Percentiles rank a stretch among this genome's conserved stretches.
Conservation (phyloP, 1,139 yeast species). For the Scheffersomyces quercinus region DNA sequence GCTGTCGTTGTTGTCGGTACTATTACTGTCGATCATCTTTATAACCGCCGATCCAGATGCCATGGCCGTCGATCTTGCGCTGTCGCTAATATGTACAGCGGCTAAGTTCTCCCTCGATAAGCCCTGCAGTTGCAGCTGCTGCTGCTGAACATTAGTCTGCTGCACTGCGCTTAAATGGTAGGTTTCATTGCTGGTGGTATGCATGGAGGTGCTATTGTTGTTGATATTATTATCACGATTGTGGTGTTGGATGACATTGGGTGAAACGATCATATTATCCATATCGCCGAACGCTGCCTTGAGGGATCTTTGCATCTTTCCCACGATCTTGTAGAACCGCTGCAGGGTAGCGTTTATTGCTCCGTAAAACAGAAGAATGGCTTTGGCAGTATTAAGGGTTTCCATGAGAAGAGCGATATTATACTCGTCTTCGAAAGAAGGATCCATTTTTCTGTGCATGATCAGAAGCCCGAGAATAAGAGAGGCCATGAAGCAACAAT, state of each 20-base stretch:
- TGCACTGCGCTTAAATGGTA: not conserved
- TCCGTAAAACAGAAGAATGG: constrained; percentile 9
- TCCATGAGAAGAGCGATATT: constrained; percentile 10
- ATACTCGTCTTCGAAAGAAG: constrained; percentile 13
- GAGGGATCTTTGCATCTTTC: constrained; percentile 13
- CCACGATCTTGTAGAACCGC: constrained; percentile 11
- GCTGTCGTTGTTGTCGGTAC: no score
- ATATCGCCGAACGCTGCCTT: constrained; percentile 11
- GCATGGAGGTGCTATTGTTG: constrained; percentile 3
- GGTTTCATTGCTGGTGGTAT: not conserved
- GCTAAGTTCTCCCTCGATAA: not conserved
- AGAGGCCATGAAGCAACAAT: constrained; percentile 17
- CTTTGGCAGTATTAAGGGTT: constrained; percentile 10
- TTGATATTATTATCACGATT: constrained; percentile 5
- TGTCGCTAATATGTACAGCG: not conserved
- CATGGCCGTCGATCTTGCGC: no score
- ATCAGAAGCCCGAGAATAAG: constrained; percentile 12
- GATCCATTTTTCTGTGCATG: constrained; percentile 12
- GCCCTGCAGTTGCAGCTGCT: constrained; percentile 1
- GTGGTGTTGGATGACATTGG: not conserved
- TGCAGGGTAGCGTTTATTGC: constrained; percentile 12
- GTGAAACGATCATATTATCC: not conserved
- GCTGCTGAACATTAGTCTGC: not conserved
- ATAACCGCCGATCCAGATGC: no score
- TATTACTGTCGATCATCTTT: no score